phyloP scores from a whole-genome alignment of 345 rosid species.

The Rhodamnia argentea region DNA sequence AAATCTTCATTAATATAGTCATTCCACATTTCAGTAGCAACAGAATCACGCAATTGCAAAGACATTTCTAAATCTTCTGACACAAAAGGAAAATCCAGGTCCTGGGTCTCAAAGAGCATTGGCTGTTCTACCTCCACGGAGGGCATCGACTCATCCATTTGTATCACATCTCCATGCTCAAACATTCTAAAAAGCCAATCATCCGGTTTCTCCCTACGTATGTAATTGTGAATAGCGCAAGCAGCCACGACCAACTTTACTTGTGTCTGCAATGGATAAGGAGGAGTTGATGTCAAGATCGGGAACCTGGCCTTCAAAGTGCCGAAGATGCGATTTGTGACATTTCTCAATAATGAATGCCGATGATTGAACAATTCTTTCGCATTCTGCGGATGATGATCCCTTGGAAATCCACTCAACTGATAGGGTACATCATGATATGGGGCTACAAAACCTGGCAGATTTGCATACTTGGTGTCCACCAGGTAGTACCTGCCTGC shows the following conservation, averaged over 20 bases:
- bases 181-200: slow-evolving; percentile 53
- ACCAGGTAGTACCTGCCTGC: slow-evolving; percentile 86
- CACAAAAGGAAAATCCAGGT: slow-evolving; percentile 21
- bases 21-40: slow-evolving; percentile 62
- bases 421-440: slow-evolving; percentile 34
- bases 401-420: slow-evolving; percentile 22
- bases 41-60: slow-evolving; percentile 51
- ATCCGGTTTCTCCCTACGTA: slow-evolving; percentile 68
- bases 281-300: slow-evolving; percentile 73
- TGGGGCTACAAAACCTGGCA: slow-evolving; percentile 77
- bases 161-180: slow-evolving; percentile 20
- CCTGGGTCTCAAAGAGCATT: slow-evolving; percentile 21
- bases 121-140: slow-evolving; percentile 28
- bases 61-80: slow-evolving; percentile 28
- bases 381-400: slow-evolving; percentile 45
- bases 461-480: slow-evolving; percentile 46
- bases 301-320: slow-evolving; percentile 83
- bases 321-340: slow-evolving; percentile 40
- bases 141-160: slow-evolving; percentile 28
- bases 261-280: slow-evolving; percentile 80
- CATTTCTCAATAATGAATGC: slow-evolving; percentile 43
- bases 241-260: slow-evolving; percentile 82
- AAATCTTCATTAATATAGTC: slow-evolving; percentile 33
- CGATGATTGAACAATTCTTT: slow-evolving; percentile 72
- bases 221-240: slow-evolving; percentile 72